phyloP scores from a whole-genome alignment of 1,139 yeast genomes.

The Candida smagusa region DNA sequence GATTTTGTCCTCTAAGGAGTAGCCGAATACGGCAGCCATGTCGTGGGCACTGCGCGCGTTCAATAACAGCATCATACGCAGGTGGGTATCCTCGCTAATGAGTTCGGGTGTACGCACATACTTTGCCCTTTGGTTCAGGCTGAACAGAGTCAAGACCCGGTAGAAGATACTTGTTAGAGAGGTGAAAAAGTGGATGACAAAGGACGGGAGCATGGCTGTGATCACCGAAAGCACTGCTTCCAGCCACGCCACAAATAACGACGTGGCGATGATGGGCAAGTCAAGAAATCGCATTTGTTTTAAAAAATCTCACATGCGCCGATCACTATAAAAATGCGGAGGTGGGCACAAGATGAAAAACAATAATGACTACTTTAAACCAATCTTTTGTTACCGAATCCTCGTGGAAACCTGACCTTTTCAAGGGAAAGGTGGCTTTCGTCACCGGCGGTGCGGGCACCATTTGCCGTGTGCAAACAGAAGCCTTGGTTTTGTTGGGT shows the following conservation, averaged over 20 bases:
- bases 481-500: constrained; percentile 79
- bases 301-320: background rate
- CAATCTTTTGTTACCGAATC: constrained; percentile 23
- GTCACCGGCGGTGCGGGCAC: constrained; percentile 96
- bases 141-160: constrained; percentile 19
- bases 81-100: no score
- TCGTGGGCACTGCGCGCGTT: constrained; percentile 32
- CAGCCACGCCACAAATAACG: constrained; percentile 39
- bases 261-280: constrained; percentile 11
- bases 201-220: constrained; percentile 31
- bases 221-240: constrained; percentile 35
- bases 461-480: constrained; percentile 82
- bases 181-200: constrained; percentile 30
- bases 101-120: constrained; percentile 1
- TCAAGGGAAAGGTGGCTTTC: constrained; percentile 79
- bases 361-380: constrained; percentile 19
- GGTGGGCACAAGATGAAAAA: background rate
- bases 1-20: constrained; percentile 35
- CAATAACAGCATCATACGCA: constrained; percentile 28
- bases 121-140: constrained; percentile 21
- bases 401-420: constrained; percentile 56
- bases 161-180: constrained; percentile 27
- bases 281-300: constrained; percentile 4
- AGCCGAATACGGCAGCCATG: constrained; percentile 39
- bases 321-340: background rate